Evolutionary conservation across 495 filamentous ascomycete species (phyloP).

Genomic region (Penicillium antarcticum): DNA sequence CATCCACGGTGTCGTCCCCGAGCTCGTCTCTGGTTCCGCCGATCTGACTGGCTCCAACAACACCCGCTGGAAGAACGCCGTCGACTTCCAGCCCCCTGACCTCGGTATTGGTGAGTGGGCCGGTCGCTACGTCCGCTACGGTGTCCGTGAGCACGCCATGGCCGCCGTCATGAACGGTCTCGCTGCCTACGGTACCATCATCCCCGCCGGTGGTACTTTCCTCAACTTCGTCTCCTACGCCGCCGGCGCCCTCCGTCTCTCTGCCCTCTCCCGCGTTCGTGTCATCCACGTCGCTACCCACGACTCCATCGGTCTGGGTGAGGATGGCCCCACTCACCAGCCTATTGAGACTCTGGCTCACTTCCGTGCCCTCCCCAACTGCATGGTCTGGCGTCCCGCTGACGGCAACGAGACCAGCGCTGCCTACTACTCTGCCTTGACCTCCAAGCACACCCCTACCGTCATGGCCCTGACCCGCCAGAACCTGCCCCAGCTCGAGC

Average conservation of each 20-base stretch:
- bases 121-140: slow-evolving; percentile 94
- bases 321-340: slow-evolving; percentile 98
- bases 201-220: slow-evolving; percentile 95
- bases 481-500: slow-evolving; percentile 97
- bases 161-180: slow-evolving; percentile 98
- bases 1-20: slow-evolving; percentile 78
- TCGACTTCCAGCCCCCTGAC: slow-evolving; percentile 94
- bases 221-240: slow-evolving; percentile 99
- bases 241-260: slow-evolving; percentile 91
- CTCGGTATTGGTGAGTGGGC: slow-evolving; percentile 79
- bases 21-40: slow-evolving; percentile 92
- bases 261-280: slow-evolving; percentile 85
- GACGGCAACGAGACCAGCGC: slow-evolving; percentile 98
- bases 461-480: slow-evolving; percentile 95
- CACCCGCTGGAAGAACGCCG: slow-evolving; percentile 93
- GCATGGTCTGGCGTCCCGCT: slow-evolving; percentile 99
- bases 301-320: slow-evolving; percentile 98
- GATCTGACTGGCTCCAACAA: slow-evolving; percentile 99
- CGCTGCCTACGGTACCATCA: slow-evolving; percentile 88
- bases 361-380: slow-evolving; percentile 98
- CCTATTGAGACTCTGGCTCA: slow-evolving; percentile 99
- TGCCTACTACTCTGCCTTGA: slow-evolving; percentile 95
- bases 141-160: slow-evolving; percentile 97
- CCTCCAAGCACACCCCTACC: slow-evolving; percentile 83
- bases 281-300: slow-evolving; percentile 97